A percentile compares a stretch with the other conserved stretches of the same genome.
Evolutionary conservation across 345 rosid genomes (phyloP).

Genomic region (Aegle marmelos): DNA sequence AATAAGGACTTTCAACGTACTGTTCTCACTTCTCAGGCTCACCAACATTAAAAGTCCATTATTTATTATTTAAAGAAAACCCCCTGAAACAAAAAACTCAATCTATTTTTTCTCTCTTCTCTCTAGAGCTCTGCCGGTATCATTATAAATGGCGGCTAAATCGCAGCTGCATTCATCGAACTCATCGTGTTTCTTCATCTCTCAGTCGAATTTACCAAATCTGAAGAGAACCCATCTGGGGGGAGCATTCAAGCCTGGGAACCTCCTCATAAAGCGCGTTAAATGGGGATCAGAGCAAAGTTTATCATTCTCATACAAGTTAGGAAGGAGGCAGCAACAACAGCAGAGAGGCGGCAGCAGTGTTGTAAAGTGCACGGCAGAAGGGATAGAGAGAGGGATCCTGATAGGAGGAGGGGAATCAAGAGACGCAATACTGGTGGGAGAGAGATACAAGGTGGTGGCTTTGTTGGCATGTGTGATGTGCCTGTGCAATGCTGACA

Average conservation of each 20-base stretch:
- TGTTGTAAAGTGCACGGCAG: slow-evolving; percentile 58
- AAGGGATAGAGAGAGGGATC: slow-evolving; percentile 57
- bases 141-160: slow-evolving; percentile 31
- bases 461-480: slow-evolving; percentile 67
- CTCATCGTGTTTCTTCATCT: slow-evolving; percentile 12
- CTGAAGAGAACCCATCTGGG: slow-evolving; percentile 27
- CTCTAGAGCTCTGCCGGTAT: not conserved
- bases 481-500: slow-evolving; percentile 94
- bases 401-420: slow-evolving; percentile 34
- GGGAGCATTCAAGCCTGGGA: slow-evolving; percentile 3
- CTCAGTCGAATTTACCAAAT: slow-evolving; percentile 17
- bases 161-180: slow-evolving; percentile 24
- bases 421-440: slow-evolving; percentile 17
- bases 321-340: slow-evolving; percentile 4
- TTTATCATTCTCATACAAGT: not conserved
- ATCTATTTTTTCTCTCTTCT: not conserved
- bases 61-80: too few species aligned
- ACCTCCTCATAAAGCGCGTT: not conserved
- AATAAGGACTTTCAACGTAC: too few species aligned
- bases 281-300: slow-evolving; percentile 18
- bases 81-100: not conserved
- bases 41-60: too few species aligned
- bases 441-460: slow-evolving; percentile 90
- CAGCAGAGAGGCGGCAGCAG: not conserved
- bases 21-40: too few species aligned